Conservation (phyloP, 306 rosid genomes). For the Vigna nakashimae region DNA sequence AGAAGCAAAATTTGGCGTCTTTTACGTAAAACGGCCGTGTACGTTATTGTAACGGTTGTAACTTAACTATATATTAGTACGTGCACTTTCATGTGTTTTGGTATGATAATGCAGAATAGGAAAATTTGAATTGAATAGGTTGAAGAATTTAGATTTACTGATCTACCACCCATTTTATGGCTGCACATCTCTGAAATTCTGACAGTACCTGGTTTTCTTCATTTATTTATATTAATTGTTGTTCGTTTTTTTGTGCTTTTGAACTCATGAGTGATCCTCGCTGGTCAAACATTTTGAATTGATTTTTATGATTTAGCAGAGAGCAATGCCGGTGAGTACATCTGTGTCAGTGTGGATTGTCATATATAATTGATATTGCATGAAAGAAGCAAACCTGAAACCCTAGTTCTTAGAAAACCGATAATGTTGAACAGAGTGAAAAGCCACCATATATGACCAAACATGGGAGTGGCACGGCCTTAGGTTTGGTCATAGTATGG, state of each 20-base stretch:
- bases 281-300: slow-evolving; percentile 39
- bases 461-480: slow-evolving; percentile 27
- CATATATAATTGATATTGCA: slow-evolving; percentile 40
- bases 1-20: not conserved
- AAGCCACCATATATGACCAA: slow-evolving; percentile 22
- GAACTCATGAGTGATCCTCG: slow-evolving; percentile 3
- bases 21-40: too few species aligned
- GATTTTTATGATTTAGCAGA: slow-evolving; percentile 41
- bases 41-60: not conserved
- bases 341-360: slow-evolving; percentile 37
- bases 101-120: not conserved
- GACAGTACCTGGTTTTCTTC: not conserved
- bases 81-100: not conserved
- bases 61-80: not conserved
- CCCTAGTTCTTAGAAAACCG: slow-evolving; percentile 47
- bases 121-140: not conserved
- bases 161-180: not conserved
- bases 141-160: not conserved
- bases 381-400: slow-evolving; percentile 50
- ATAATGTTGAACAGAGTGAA: slow-evolving; percentile 38
- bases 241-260: not conserved
- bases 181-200: not conserved
- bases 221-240: slow-evolving; percentile 3
- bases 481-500: slow-evolving; percentile 28
- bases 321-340: slow-evolving; percentile 30